These are phyloP conservation scores for Fonsecaea pugnacius DNA, from an alignment of 2,329 filamentous ascomycete species.

Conservation along the genomic window DNA sequence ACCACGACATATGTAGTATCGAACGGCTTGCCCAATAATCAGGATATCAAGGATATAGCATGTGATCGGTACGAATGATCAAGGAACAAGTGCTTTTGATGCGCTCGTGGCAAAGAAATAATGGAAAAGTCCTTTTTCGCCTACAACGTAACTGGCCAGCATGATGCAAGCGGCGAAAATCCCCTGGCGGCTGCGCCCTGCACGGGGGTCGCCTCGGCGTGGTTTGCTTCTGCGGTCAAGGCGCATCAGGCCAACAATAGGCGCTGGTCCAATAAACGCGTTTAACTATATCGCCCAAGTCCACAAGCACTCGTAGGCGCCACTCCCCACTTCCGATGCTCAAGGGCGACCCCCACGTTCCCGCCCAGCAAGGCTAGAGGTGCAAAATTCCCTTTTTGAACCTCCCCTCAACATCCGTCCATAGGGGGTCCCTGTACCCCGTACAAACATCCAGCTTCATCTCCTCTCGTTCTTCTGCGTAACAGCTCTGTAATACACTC, in stretches of 20 bases:
- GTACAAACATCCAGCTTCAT: not conserved
- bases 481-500: not conserved
- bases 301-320: not conserved
- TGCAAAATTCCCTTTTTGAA: conserved; percentile 1
- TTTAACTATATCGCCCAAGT: not conserved
- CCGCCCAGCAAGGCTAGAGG: not conserved
- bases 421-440: not conserved
- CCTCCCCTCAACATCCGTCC: not conserved
- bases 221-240: conserved; percentile 1
- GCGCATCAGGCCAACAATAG: not conserved
- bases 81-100: not conserved
- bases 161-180: conserved; percentile 1
- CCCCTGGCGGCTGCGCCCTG: not conserved
- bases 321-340: not conserved
- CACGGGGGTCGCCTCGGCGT: not conserved
- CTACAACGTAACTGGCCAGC: not conserved
- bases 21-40: not conserved
- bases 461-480: not conserved
- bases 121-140: not conserved
- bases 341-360: not conserved
- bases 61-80: conserved; percentile 15
- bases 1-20: not conserved
- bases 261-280: not conserved
- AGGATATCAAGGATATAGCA: conserved; percentile 10
- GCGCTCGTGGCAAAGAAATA: conserved; percentile 8